These are phyloP conservation scores for Serendipita sp. DNA, from an alignment of 768 basidiomycete genomes.

Conservation along the genomic window DNA sequence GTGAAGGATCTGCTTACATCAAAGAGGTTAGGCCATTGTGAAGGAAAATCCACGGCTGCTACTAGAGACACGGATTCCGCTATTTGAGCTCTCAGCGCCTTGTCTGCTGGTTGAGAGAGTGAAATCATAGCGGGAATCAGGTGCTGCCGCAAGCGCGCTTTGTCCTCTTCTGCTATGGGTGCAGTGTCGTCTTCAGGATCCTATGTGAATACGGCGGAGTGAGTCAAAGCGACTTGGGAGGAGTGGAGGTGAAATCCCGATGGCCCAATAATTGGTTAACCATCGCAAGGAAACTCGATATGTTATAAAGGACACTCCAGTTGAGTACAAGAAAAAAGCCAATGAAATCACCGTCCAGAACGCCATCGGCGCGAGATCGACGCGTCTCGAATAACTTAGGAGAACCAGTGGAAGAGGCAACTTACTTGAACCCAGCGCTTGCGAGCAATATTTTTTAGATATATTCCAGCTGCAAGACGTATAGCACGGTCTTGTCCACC, in stretches of 20 bases:
- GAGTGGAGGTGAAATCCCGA: neutral
- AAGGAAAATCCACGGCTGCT: constrained; percentile 83
- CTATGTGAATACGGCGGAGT: neutral
- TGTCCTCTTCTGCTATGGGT: constrained; percentile 57
- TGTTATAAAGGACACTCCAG: too few species aligned
- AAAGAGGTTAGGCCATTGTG: constrained; percentile 74
- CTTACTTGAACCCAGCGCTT: constrained; percentile 77
- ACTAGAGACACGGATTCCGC: constrained; percentile 88
- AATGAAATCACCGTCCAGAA: too few species aligned
- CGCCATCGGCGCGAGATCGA: too few species aligned
- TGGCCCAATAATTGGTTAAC: too few species aligned
- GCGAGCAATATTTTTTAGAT: constrained; percentile 84
- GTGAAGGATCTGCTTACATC: constrained; percentile 43
- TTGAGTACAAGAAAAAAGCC: too few species aligned
- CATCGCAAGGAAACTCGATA: too few species aligned
- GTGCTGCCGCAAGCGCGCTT: constrained; percentile 50
- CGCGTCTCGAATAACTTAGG: neutral
- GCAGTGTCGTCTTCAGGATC: constrained; percentile 42
- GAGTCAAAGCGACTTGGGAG: neutral
- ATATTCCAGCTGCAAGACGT: constrained; percentile 72
- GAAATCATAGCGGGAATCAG: constrained; percentile 87
- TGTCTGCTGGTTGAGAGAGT: constrained; percentile 59
- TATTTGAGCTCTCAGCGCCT: constrained; percentile 63
- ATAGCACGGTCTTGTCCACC: constrained; percentile 47
- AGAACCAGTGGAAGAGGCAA: constrained; percentile 6